A percentile compares a stretch with the other conserved stretches of the same genome.
phyloP scores from a whole-genome alignment of 108 stramenopile genomes.

The Cyclotella kingstonii region DNA sequence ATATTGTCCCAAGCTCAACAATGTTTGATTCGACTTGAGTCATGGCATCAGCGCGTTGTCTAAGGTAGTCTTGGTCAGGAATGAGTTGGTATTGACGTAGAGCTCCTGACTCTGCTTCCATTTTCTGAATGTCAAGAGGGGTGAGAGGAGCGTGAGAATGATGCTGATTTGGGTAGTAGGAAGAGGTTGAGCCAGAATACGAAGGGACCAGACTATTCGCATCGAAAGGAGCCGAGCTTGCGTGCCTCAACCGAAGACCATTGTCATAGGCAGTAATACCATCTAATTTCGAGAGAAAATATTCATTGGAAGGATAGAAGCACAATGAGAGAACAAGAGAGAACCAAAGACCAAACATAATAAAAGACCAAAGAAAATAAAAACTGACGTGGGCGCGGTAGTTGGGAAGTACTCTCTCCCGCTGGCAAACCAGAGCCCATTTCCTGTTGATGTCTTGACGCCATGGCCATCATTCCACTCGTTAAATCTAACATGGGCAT shows the following conservation, averaged over 20 bases:
- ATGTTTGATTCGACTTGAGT: constrained; percentile 79
- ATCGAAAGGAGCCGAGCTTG: constrained; percentile 29
- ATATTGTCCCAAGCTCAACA: constrained; percentile 85
- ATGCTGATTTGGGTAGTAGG: constrained; percentile 43
- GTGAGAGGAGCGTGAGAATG: constrained; percentile 51
- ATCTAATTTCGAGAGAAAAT: constrained; percentile 2
- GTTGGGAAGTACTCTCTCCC: constrained; percentile 45
- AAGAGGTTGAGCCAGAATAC: constrained; percentile 32
- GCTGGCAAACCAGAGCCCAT: constrained; percentile 26
- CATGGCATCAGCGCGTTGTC: constrained; percentile 86
- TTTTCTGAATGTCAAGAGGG: constrained; percentile 83
- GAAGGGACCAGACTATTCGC: constrained; percentile 18
- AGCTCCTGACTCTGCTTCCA: constrained; percentile 76
- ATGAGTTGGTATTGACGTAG: constrained; percentile 77
- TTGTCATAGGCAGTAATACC: constrained; percentile 17
- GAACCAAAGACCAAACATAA: constrained; percentile 1
- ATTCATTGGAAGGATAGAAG: neutral
- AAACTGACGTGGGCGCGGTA: constrained; percentile 44
- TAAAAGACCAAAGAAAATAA: neutral
- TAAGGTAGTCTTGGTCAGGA: constrained; percentile 83
- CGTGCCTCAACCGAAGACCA: constrained; percentile 32
- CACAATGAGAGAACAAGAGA: neutral
- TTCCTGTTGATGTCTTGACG: constrained; percentile 53
- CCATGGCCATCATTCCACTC: constrained; percentile 77
- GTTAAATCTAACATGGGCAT: constrained; percentile 80